These are phyloP conservation scores for Colletotrichum cordylinicola DNA, from an alignment of 2,329 filamentous ascomycete genomes.

Conservation along the genomic window DNA sequence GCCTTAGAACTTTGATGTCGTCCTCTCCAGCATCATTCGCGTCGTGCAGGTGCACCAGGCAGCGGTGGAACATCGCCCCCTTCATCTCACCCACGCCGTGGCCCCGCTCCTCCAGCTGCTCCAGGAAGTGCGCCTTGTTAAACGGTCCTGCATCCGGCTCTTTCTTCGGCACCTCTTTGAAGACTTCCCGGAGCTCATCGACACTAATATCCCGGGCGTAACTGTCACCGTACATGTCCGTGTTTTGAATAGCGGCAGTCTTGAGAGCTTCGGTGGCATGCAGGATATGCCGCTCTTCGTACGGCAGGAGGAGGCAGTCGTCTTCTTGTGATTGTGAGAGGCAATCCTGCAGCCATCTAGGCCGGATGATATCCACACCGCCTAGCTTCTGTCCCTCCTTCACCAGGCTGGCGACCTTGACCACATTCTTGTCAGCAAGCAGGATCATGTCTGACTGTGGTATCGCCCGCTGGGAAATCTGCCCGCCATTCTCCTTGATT, in stretches of 20 bases:
- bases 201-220: slow-evolving; percentile 74
- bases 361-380: slow-evolving; percentile 74
- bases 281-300: slow-evolving; percentile 72
- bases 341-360: slow-evolving; percentile 85
- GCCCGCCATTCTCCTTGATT: slow-evolving; percentile 84
- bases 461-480: slow-evolving; percentile 75
- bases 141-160: slow-evolving; percentile 43
- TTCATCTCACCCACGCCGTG: slow-evolving; percentile 56
- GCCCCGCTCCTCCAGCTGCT: slow-evolving; percentile 61
- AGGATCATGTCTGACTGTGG: slow-evolving; percentile 69
- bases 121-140: slow-evolving; percentile 51
- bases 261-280: slow-evolving; percentile 65
- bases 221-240: slow-evolving; percentile 83
- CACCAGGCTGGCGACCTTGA: slow-evolving; percentile 84
- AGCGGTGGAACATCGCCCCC: slow-evolving; percentile 58
- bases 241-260: slow-evolving; percentile 62
- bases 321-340: slow-evolving; percentile 64
- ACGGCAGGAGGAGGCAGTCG: slow-evolving; percentile 68
- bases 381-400: slow-evolving; percentile 77
- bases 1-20: slow-evolving; percentile 32
- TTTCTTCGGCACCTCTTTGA: slow-evolving; percentile 57
- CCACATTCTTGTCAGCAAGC: slow-evolving; percentile 78
- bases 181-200: slow-evolving; percentile 64
- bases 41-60: slow-evolving; percentile 44
- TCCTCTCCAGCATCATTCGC: slow-evolving; percentile 29